Evolutionary conservation across 345 rosid species (phyloP), one percentile per base, ranked within the genome.

Genomic region (Gossypium arboreum): DNA sequence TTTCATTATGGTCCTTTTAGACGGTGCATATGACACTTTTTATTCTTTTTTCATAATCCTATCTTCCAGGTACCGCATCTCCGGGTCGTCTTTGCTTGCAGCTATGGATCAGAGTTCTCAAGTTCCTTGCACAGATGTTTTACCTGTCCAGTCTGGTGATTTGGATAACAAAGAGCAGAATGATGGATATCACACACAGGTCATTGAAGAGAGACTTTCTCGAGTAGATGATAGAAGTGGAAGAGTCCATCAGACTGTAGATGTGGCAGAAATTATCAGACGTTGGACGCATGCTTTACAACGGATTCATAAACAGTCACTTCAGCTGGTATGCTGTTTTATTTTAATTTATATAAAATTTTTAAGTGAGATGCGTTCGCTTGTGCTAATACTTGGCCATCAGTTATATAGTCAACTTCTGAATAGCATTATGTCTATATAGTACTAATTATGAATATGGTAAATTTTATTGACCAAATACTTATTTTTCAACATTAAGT

Each of bases 281-380:
- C 94, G 99, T 66, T 96, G 99, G 98, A 96, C 98, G 0, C 98
- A 96, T 83, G 99, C 99, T 25, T 86, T 96, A 79, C 99, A 93
- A 79, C 97, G 98, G 77, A 90, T 95, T 85, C 97, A 95, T 78
- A 95, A 93, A 82, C 99, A 93, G 77, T 93, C 99, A 44, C 94
- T 93, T 79, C 99, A 84, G 74, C 80, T 95, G 94, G 99, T 95
- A 90, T 83, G 85, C 62, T 51, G 43, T 71, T 75, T 72, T 68
- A 2, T 83, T 68, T 73, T 52, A 12, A 34, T 34, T 34, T 34
- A 34, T 34, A 34, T 34, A 1, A n/a, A 52, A 17, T 70, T n/a
- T 73, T 51, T 68, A 68, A 71, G 27, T 80, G 43, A 51, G 43
- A 12, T 59, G 54, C 22, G 34, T 34, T 34, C 18, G 61, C 27